Percentiles rank a stretch among this genome's conserved stretches.
These are phyloP conservation scores for Apiospora phragmitis DNA, from an alignment of 2,329 filamentous ascomycete species.

Conservation along the genomic window DNA sequence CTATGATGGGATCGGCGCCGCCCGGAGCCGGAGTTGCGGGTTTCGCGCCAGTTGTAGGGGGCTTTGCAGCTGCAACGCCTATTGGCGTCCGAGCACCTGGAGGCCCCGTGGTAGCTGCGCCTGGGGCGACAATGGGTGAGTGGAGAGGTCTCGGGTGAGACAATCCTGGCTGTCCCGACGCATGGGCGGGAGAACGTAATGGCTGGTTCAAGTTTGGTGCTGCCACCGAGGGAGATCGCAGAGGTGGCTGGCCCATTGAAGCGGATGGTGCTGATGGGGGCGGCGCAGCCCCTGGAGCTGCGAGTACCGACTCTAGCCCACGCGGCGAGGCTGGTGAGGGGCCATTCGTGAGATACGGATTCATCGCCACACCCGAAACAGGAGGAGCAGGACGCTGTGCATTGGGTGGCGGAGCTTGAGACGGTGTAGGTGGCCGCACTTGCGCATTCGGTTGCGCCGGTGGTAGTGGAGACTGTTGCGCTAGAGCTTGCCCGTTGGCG, in stretches of 20 bases:
- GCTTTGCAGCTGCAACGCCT: not conserved
- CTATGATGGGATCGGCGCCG: slow-evolving; percentile 73
- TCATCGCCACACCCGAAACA: slow-evolving; percentile 1
- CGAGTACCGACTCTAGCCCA: slow-evolving; percentile 33
- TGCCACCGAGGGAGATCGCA: slow-evolving; percentile 19
- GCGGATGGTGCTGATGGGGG: slow-evolving; percentile 21
- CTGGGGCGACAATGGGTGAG: slow-evolving; percentile 21
- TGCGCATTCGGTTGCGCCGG: slow-evolving; percentile 10
- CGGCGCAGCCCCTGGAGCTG: slow-evolving; percentile 25
- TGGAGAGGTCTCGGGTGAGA: slow-evolving; percentile 24
- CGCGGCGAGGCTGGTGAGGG: slow-evolving; percentile 24
- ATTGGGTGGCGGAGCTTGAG: slow-evolving; percentile 17
- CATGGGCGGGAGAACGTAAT: slow-evolving; percentile 31
- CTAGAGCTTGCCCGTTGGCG: slow-evolving; percentile 9
- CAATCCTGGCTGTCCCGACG: slow-evolving; percentile 27
- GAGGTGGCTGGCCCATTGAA: slow-evolving; percentile 11
- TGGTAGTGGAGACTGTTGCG: slow-evolving; percentile 15
- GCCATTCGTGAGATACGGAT: not conserved
- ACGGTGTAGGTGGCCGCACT: not conserved
- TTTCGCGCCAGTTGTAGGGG: slow-evolving; percentile 24
- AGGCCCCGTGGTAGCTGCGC: slow-evolving; percentile 13
- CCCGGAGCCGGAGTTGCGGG: slow-evolving; percentile 20
- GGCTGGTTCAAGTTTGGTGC: slow-evolving; percentile 25
- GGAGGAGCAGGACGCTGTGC: slow-evolving; percentile 17
- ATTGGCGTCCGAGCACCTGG: not conserved